These are phyloP conservation scores for Cordyceps cicadae DNA, from an alignment of 2,329 filamentous ascomycete genomes.

Conservation along the genomic window DNA sequence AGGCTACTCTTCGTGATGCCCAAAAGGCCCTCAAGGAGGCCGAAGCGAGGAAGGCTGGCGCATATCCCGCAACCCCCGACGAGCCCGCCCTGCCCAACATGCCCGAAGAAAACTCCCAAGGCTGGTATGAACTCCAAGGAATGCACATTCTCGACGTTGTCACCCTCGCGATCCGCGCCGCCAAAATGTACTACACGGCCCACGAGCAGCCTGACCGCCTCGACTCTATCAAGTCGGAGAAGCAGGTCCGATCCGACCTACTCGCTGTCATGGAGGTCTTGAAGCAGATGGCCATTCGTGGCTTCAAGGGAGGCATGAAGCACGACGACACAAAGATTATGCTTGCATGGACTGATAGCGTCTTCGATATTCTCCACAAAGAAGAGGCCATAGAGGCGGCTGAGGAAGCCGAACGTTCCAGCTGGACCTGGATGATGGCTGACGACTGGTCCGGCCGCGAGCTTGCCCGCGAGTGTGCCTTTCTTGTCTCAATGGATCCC, in stretches of 20 bases:
- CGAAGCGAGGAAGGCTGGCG: slow-evolving; percentile 28
- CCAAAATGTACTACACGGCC: slow-evolving; percentile 92
- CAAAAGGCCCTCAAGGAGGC: slow-evolving; percentile 58
- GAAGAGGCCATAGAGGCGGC: slow-evolving; percentile 71
- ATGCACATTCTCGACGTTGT: slow-evolving; percentile 88
- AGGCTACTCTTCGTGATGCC: slow-evolving; percentile 61
- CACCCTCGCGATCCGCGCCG: slow-evolving; percentile 89
- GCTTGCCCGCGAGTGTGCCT: slow-evolving; percentile 70
- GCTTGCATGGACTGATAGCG: slow-evolving; percentile 67
- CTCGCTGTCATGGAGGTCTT: slow-evolving; percentile 82
- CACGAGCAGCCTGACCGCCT: slow-evolving; percentile 81
- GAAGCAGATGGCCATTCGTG: slow-evolving; percentile 81
- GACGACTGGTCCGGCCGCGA: slow-evolving; percentile 70
- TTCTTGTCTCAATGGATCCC: slow-evolving; percentile 67
- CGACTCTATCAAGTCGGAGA: slow-evolving; percentile 80
- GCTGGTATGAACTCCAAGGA: slow-evolving; percentile 81
- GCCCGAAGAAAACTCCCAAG: slow-evolving; percentile 43
- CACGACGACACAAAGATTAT: slow-evolving; percentile 71
- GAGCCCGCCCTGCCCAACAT: slow-evolving; percentile 29
- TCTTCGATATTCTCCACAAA: slow-evolving; percentile 65
- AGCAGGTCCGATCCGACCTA: slow-evolving; percentile 73
- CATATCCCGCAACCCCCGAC: slow-evolving; percentile 21
- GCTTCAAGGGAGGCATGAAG: slow-evolving; percentile 75
- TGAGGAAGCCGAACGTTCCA: slow-evolving; percentile 61
- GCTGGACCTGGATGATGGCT: slow-evolving; percentile 72